Evolutionary conservation across 306 rosid genomes (phyloP).

Genomic region (Rosa rugosa): DNA sequence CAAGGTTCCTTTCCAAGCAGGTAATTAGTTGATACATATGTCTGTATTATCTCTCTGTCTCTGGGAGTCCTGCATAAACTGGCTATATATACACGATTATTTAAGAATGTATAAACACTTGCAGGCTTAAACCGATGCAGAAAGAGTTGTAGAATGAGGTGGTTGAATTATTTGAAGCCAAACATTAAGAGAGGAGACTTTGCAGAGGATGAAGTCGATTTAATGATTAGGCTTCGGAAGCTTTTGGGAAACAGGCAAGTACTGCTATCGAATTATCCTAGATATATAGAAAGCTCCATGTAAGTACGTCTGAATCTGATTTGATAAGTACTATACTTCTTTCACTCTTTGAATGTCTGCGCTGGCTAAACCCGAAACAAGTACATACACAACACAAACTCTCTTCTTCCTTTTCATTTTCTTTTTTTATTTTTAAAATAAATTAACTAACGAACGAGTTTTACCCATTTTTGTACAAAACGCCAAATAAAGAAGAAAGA

Average conservation of each 20-base stretch:
- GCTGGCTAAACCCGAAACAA: too few species aligned
- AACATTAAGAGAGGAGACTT: constrained; percentile 14
- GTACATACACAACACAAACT: neutral
- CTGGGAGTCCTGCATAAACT: neutral
- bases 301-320: too few species aligned
- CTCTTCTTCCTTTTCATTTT: neutral
- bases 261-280: neutral
- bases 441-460: neutral
- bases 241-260: constrained; percentile 19
- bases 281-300: too few species aligned
- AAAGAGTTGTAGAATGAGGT: constrained; percentile 18
- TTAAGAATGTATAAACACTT: neutral
- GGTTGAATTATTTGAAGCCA: constrained; percentile 17
- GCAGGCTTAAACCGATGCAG: constrained; percentile 13
- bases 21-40: neutral
- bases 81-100: too few species aligned
- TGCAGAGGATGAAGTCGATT: neutral
- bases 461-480: neutral
- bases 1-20: neutral
- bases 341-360: neutral
- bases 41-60: neutral
- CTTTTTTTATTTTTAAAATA: neutral
- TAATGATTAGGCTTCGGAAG: constrained; percentile 9
- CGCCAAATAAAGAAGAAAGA: neutral
- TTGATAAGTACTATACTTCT: neutral